Evolutionary conservation across 805 yeast genomes (phyloP), one percentile per base, ranked within the genome.

Genomic region (Kuraishia borneana): DNA sequence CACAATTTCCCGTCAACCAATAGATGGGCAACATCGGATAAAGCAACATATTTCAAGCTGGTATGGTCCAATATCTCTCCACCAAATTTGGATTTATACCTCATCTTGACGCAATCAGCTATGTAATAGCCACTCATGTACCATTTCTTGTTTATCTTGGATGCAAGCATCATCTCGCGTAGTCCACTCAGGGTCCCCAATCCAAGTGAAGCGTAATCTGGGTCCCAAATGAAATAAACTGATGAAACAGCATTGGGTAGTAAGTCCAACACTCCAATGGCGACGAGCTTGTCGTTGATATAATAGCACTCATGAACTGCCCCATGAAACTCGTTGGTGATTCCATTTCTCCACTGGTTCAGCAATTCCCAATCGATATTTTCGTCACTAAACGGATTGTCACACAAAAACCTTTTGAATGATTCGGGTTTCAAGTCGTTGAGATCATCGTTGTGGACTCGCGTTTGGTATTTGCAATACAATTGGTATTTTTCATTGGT

Each of bases 191-290:
- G 50, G 18, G 83, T 83, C 0, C 96, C 96, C 21, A 87, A 52
- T 0, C 83, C 78, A 43, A 76, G 57, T 34, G 71, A 64, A 4
- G 77, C 75, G 48, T 65, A 79, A 35, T 76, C 88, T 0, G 94
- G 92, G 48, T 85, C 88, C 83, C 92, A 84, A 9, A 87, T 73
- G 50, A 88, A 82, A 51, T 88, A 87, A 1, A 88, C 88, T 0
- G 94, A 76, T 0, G 95, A 84, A 0, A 88, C 52, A 0, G 83
- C 80, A 18, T 71, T 53, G 0, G 95, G 94, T 22, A 88, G 53
- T 16, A 87, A 58, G 53, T 87, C 96, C 21, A 81, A 48, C 1
- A 87, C 83, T 0, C 83, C 83, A 23, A 87, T 56, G 1, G 89
- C 95, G 27, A 83, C 70, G 16, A 87, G 59, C 40, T 67, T 63